Evolutionary conservation across 2,329 filamentous ascomycete species (phyloP).

Genomic region (Cytospora chrysosperma): DNA sequence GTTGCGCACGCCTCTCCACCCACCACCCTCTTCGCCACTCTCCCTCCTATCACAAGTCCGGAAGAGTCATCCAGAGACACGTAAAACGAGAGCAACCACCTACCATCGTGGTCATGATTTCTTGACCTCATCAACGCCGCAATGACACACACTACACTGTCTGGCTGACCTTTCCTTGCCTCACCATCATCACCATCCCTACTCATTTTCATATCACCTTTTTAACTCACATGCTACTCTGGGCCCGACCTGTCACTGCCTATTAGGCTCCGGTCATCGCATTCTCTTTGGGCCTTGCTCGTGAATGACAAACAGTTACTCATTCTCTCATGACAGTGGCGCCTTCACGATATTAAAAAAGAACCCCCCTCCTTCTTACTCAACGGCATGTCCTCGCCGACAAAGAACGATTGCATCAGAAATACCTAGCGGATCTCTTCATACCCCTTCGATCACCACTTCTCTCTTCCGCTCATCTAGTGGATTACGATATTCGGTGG

Average conservation of each 20-base stretch:
- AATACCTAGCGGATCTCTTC: slow-evolving; percentile 20
- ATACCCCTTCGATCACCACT: background rate
- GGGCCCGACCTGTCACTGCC: slow-evolving; percentile 23
- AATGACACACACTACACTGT: slow-evolving; percentile 20
- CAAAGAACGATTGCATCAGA: slow-evolving; percentile 22
- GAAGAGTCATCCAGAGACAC: slow-evolving; percentile 31
- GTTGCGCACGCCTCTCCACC: slow-evolving; percentile 12
- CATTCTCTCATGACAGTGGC: slow-evolving; percentile 21
- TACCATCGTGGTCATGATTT: slow-evolving; percentile 21
- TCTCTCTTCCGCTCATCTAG: slow-evolving; percentile 3
- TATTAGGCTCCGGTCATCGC: slow-evolving; percentile 23
- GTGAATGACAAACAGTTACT: slow-evolving; percentile 23
- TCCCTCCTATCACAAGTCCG: slow-evolving; percentile 19
- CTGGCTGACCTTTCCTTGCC: slow-evolving; percentile 3
- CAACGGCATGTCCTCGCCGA: slow-evolving; percentile 22
- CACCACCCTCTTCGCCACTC: slow-evolving; percentile 23
- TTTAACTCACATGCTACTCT: slow-evolving; percentile 1
- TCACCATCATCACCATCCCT: slow-evolving; percentile 15
- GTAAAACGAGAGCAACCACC: slow-evolving; percentile 18
- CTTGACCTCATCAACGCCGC: slow-evolving; percentile 22
- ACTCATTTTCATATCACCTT: background rate
- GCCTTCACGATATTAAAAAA: slow-evolving; percentile 16
- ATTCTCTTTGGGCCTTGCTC: slow-evolving; percentile 10
- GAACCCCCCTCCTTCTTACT: background rate
- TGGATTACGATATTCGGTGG: slow-evolving; percentile 10